These are phyloP conservation scores for Emergomyces pasteurianus DNA, from an alignment of 2,329 filamentous ascomycete species.

Conservation along the genomic window DNA sequence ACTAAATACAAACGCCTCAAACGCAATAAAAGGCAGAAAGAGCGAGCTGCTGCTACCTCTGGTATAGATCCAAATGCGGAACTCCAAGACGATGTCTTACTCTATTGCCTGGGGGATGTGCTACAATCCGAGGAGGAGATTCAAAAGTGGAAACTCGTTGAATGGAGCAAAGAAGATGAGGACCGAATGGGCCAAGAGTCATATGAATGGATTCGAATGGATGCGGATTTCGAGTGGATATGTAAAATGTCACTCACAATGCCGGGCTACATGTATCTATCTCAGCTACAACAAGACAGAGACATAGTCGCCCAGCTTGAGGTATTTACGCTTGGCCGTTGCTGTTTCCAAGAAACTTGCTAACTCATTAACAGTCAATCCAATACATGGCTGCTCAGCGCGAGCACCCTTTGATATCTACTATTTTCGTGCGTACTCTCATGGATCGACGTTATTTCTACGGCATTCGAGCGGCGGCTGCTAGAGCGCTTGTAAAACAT, in stretches of 20 bases:
- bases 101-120: constrained; percentile 88
- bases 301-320: constrained; percentile 82
- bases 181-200: constrained; percentile 88
- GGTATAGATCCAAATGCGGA: constrained; percentile 53
- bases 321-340: constrained; percentile 17
- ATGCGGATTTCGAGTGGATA: constrained; percentile 97
- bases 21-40: constrained; percentile 69
- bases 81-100: constrained; percentile 64
- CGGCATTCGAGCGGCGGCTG: constrained; percentile 78
- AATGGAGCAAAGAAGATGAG: constrained; percentile 85
- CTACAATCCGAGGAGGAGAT: constrained; percentile 73
- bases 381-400: constrained; percentile 57
- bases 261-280: constrained; percentile 95
- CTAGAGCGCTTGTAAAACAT: constrained; percentile 64
- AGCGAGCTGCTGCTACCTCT: constrained; percentile 54
- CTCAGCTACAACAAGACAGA: constrained; percentile 90
- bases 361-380: constrained; percentile 45
- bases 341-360: background rate
- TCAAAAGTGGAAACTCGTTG: constrained; percentile 68
- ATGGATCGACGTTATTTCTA: constrained; percentile 90
- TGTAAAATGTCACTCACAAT: constrained; percentile 72
- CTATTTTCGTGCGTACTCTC: constrained; percentile 76
- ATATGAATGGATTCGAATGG: constrained; percentile 97
- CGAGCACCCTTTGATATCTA: constrained; percentile 71
- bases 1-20: constrained; percentile 98